Base-by-base conservation (phyloP, 768 basidiomycete species). In the Tricholoma flavovirens region DNA sequence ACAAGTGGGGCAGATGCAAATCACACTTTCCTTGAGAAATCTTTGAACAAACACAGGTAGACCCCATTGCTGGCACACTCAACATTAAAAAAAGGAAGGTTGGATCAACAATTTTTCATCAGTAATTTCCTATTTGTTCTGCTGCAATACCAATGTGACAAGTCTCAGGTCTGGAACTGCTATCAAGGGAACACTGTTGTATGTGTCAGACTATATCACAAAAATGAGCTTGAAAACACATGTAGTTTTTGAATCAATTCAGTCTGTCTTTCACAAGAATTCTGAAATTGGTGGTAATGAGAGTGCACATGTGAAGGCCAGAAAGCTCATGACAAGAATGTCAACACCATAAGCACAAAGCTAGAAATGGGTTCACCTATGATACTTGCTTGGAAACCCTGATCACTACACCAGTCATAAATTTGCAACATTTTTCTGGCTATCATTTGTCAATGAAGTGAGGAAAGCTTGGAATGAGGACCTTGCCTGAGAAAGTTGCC, bases 191-290 rank as follows among this genome's bases (percentile, higher is more conserved):
- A 64, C 74, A 4, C 56, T 75, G 0, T 61, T 67, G n/a, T 77
- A 76, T 63, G 66, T 76, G 0, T 66, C 75, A 3, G 75, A 79
- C 36, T 79, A 79, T 59, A 67, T 78, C 1, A 76, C 73, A 0
- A 79, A 79, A 58, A 46, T 63, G 0, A 42, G 60, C 1, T 55
- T 79, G 6, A 78, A 76, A 40, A 74, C 71, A 0, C 66, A 74
- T 59, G 62, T 61, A 9, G 65, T 75, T 30, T 76, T 77, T 62
- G 64, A 74, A 0, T 55, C 68, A 9, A 59, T 71, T 1, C 55
- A 58, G 15, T 50, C 63, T 12, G 56, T 71, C 0, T 66, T 70
- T 49, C 56, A 63, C 0, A 65, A 65, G 24, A 60, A 69, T 40
- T 19, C 58, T 15, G 63, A 71, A 22, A 51, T 66, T 0, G 55